A percentile compares a stretch with the other conserved stretches of the same genome.
phyloP scores from a whole-genome alignment of 2,329 filamentous ascomycete species.

The Claviceps sp. region DNA sequence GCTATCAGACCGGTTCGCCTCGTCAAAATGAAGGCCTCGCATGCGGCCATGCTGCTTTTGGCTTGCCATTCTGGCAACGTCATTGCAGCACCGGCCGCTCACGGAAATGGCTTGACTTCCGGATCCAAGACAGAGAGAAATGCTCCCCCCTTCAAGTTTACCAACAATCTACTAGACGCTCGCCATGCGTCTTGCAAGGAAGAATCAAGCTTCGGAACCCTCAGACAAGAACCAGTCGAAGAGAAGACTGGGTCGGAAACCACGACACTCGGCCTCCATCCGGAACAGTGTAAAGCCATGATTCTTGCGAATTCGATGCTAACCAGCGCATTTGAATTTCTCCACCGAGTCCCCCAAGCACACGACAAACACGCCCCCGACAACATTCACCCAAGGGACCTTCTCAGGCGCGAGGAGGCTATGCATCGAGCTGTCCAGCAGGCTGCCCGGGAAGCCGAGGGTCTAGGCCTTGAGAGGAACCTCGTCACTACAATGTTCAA shows the following conservation, averaged over 20 bases:
- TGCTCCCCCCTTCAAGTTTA: background rate
- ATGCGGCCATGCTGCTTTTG: slow-evolving; percentile 2
- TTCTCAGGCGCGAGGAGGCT: background rate
- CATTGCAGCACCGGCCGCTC: background rate
- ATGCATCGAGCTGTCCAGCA: background rate
- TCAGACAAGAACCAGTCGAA: background rate
- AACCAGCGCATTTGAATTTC: background rate
- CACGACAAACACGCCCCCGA: background rate
- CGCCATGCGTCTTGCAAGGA: background rate
- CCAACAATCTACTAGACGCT: background rate
- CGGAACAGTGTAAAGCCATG: background rate
- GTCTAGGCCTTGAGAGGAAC: background rate
- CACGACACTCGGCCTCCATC: background rate
- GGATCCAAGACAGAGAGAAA: background rate
- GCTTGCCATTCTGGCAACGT: slow-evolving; percentile 1
- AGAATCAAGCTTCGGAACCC: background rate
- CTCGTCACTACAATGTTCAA: background rate
- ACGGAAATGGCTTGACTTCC: background rate
- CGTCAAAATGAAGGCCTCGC: slow-evolving; percentile 1
- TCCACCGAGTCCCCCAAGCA: background rate
- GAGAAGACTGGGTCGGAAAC: background rate
- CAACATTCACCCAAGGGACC: background rate
- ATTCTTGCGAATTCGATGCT: background rate
- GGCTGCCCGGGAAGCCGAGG: background rate
- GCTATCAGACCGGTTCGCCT: background rate